Conservation (phyloP, 805 yeast genomes). For the Metschnikowia gruessii region DNA sequence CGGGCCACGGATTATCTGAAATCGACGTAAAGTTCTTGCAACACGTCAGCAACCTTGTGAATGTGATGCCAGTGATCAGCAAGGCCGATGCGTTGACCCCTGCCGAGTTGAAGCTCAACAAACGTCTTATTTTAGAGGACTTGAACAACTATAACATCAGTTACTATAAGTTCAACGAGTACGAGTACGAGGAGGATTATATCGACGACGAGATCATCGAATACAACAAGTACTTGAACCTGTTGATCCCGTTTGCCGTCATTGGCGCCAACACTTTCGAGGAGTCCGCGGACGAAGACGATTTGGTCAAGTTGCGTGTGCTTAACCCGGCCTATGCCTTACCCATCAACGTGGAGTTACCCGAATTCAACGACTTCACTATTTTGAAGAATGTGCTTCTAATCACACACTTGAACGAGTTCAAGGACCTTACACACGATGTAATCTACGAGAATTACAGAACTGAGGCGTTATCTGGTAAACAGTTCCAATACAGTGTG, state of each 20-base stretch:
- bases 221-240: slow-evolving; percentile 61
- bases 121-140: slow-evolving; percentile 72
- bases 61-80: slow-evolving; percentile 43
- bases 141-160: slow-evolving; percentile 68
- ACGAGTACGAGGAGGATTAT: slow-evolving; percentile 48
- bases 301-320: slow-evolving; percentile 51
- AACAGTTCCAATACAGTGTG: slow-evolving; percentile 41
- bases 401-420: slow-evolving; percentile 81
- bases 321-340: slow-evolving; percentile 47
- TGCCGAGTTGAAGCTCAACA: slow-evolving; percentile 57
- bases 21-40: slow-evolving; percentile 42
- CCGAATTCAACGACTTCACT: slow-evolving; percentile 76
- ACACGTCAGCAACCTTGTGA: slow-evolving; percentile 42
- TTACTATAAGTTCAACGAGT: slow-evolving; percentile 66
- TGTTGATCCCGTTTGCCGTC: slow-evolving; percentile 62
- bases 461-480: slow-evolving; percentile 77
- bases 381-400: slow-evolving; percentile 75
- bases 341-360: slow-evolving; percentile 61
- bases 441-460: slow-evolving; percentile 84
- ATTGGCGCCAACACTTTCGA: slow-evolving; percentile 67
- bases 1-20: slow-evolving; percentile 44
- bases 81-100: slow-evolving; percentile 44
- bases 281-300: slow-evolving; percentile 36
- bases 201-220: slow-evolving; percentile 63
- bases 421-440: slow-evolving; percentile 87